Base-by-base conservation (phyloP, 495 filamentous ascomycete genomes). In the Aspergillus cavernicola region DNA sequence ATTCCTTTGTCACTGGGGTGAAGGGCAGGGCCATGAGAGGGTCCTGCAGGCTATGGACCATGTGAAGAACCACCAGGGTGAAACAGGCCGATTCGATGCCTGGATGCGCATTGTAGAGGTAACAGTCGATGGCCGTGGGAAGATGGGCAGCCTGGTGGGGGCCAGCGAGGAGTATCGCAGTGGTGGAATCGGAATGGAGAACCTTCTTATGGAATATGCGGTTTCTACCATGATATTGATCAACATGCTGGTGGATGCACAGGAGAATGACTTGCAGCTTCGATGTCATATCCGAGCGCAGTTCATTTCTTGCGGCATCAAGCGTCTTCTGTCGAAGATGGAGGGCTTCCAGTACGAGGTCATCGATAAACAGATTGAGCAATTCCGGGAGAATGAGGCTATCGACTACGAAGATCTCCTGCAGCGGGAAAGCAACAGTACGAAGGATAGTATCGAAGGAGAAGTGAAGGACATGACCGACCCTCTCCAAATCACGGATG, bases 101-200 rank as follows among this genome's bases (percentile, higher is more conserved):
- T 98, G 93, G 93, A 95, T 98, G 89, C 88, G 93, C 24, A 90
- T 96, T 40, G 92, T 97, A 32, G 93, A 98, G 69, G 95, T 98
- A 47, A 96, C 93, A 9, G 85, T 96, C 44, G 93, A 98, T 71
- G 93, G 93, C 24, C 85, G 93, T 53, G 93, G 93, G 35, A 98
- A 98, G 79, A 95, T 98, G 88, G 93, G 93, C 50, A 95, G 89
- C 72, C 79, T 97, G 55, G 93, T 98, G 22, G 93, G 93, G 42
- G 93, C 93, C 6, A 96, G 90, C 60, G 95, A 98, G 64, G 93
- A 98, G 72, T 87, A 96, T 55, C 88, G 93, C 64, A 96, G 88
- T 69, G 93, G 95, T 48, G 93, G 93, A 47, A 95, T 97, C 66
- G 93, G 95, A 67, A 95, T 97, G 89, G 93, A 98, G 79, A 97